phyloP scores from a whole-genome alignment of 2,329 filamentous ascomycete species.

The Beauveria sp. region DNA sequence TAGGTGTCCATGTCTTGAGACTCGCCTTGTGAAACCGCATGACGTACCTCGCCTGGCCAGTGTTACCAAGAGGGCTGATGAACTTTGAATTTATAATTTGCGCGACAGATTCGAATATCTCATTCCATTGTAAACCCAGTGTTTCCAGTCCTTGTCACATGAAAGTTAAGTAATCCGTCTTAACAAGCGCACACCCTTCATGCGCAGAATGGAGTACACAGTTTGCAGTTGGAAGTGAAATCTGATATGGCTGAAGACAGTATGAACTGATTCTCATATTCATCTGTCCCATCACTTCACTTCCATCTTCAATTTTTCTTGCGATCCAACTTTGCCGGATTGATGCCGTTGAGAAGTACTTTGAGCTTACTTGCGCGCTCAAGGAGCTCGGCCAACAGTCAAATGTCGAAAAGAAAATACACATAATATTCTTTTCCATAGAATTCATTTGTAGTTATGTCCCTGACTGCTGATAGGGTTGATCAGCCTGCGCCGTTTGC shows the following conservation, averaged over 20 bases:
- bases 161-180: conserved; percentile 41
- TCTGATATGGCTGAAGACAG: conserved; percentile 44
- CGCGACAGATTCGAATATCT: neutral
- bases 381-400: conserved; percentile 24
- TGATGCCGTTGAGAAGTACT: conserved; percentile 22
- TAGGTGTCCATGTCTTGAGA: neutral
- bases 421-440: too few relatives aligned
- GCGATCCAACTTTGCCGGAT: conserved; percentile 19
- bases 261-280: conserved; percentile 30
- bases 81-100: neutral
- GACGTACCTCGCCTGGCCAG: too few relatives aligned
- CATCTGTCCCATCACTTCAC: conserved; percentile 21
- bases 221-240: conserved; percentile 52
- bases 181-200: conserved; percentile 50
- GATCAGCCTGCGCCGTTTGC: neutral
- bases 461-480: neutral
- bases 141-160: neutral
- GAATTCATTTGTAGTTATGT: too few relatives aligned
- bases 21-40: neutral
- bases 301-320: conserved; percentile 14
- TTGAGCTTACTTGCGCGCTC: conserved; percentile 20
- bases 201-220: conserved; percentile 45
- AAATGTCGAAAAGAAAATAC: too few relatives aligned
- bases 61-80: neutral
- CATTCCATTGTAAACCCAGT: neutral